A percentile compares a stretch with the other conserved stretches of the same genome.
Conservation (phyloP, 2,329 filamentous ascomycete species). For the Penicillium decumbens region DNA sequence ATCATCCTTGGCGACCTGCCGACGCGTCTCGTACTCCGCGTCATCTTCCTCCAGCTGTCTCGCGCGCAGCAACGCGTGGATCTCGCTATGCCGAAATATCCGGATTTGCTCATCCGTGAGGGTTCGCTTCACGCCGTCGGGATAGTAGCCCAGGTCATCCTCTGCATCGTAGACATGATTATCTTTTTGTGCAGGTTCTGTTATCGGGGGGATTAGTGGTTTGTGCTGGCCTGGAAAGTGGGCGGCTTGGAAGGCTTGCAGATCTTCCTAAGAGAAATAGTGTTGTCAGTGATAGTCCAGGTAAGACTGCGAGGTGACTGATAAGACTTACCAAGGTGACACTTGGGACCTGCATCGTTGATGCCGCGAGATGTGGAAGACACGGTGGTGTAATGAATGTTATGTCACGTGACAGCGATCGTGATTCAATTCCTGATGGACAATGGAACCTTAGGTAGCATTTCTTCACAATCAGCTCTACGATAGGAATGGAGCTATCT, state of each 20-base stretch:
- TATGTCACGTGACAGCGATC: background rate
- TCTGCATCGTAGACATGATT: conserved; percentile 28
- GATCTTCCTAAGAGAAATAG: conserved; percentile 50
- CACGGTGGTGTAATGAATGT: conserved; percentile 7
- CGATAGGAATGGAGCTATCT: background rate
- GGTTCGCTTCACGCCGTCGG: conserved; percentile 80
- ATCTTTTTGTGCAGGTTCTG: conserved; percentile 5
- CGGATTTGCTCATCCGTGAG: conserved; percentile 86
- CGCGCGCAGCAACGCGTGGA: conserved; percentile 64
- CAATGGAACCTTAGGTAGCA: too few species aligned
- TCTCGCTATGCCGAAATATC: conserved; percentile 85
- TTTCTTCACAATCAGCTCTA: background rate
- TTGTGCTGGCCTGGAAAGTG: conserved; percentile 49
- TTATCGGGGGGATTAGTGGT: conserved; percentile 1
- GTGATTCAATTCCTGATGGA: background rate
- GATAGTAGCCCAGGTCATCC: conserved; percentile 75
- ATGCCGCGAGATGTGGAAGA: conserved; percentile 2
- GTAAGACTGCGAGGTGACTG: too few species aligned
- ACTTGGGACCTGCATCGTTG: conserved; percentile 28
- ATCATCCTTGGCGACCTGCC: background rate
- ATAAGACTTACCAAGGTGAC: conserved; percentile 33
- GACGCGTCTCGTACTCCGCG: conserved; percentile 18
- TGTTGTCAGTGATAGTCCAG: background rate
- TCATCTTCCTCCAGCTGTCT: conserved; percentile 34
- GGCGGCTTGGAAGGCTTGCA: conserved; percentile 54